Evolutionary conservation across 2,329 filamentous ascomycete genomes (phyloP), one percentile per base, ranked within the genome.

Genomic region (Chaetomium sp.): DNA sequence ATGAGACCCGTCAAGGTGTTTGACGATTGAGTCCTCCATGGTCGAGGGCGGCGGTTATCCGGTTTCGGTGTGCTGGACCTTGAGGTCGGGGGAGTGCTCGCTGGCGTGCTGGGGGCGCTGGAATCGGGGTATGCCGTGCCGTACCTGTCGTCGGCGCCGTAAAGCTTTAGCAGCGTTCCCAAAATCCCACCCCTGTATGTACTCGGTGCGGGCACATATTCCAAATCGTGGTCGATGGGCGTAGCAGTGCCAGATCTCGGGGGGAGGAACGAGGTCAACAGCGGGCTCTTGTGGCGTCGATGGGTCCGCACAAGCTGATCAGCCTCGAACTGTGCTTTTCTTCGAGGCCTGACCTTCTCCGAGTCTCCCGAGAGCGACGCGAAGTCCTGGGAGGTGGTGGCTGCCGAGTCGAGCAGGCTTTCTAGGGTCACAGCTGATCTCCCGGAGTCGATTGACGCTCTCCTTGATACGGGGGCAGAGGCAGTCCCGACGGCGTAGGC

Each of bases 181-280:
- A 96, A 79, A 55, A 94, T 85, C 33, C 92, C 90, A 33, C 88
- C 89, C 57, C 88, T 86, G 74, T 91, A 93, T 67, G 88, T 84
- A 25, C 81, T 78, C 4, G 90, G 90, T 50, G 82, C 81, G 53
- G 88, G 86, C 21, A 91, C 84, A 72, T 91, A 91, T 33, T 84
- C 75, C 72, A 84, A 50, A 79, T 92, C 67, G 71, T 87, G 54
- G 84, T 87, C 55, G 78, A 91, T 57, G 83, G 76, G 76, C 0
- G 76, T 77, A 5, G 68, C 68, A 13, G 71, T 65, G 19, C 75
- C 74, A 4, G 75, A 75, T 23, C 66, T 66, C 3, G 86, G 54
- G 81, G 75, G 81, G 35, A 73, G 72, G 42, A 78, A 81, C 57
- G 68, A 66, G 21, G 66, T 69, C n/a, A 62, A 31, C n/a, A 67